A percentile compares a stretch with the other conserved stretches of the same genome.
These are phyloP conservation scores for Magnaporthiopsis incrustans DNA, from an alignment of 2,329 filamentous ascomycete genomes.

Conservation along the genomic window DNA sequence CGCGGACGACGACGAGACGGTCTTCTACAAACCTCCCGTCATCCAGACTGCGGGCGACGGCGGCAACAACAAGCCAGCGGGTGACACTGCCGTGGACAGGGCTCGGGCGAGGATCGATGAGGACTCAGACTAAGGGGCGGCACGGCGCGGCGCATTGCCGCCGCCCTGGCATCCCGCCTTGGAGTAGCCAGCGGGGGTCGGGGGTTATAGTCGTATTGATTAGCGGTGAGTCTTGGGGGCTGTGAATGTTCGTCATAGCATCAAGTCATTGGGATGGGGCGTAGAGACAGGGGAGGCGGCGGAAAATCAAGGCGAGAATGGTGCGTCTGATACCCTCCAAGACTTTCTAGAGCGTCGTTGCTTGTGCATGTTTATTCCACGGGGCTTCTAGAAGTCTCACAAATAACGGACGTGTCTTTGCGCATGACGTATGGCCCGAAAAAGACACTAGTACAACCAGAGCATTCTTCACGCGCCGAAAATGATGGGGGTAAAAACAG, in stretches of 20 bases:
- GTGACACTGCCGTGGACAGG: constrained; percentile 52
- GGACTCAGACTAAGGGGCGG: constrained; percentile 44
- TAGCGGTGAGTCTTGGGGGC: not conserved
- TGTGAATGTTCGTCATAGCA: not conserved
- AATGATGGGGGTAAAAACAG: not conserved
- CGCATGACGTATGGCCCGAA: not conserved
- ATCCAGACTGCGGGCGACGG: constrained; percentile 29
- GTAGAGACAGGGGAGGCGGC: no score
- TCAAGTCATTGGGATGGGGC: no score
- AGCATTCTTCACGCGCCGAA: not conserved
- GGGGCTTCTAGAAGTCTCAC: no score
- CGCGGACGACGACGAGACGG: constrained; percentile 75
- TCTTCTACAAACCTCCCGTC: constrained; percentile 58
- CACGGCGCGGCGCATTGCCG: constrained; percentile 2
- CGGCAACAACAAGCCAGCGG: constrained; percentile 37
- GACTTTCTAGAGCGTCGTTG: no score
- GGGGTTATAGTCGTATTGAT: not conserved
- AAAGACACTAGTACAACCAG: not conserved
- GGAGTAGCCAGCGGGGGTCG: not conserved
- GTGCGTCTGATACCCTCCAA: not conserved
- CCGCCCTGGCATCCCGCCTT: not conserved
- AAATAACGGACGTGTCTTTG: not conserved
- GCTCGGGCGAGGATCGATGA: constrained; percentile 51
- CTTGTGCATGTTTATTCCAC: no score
- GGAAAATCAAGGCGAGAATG: not conserved